Base-by-base conservation (phyloP, 176 grass and related monocot genomes). In the Olyra latifolia region DNA sequence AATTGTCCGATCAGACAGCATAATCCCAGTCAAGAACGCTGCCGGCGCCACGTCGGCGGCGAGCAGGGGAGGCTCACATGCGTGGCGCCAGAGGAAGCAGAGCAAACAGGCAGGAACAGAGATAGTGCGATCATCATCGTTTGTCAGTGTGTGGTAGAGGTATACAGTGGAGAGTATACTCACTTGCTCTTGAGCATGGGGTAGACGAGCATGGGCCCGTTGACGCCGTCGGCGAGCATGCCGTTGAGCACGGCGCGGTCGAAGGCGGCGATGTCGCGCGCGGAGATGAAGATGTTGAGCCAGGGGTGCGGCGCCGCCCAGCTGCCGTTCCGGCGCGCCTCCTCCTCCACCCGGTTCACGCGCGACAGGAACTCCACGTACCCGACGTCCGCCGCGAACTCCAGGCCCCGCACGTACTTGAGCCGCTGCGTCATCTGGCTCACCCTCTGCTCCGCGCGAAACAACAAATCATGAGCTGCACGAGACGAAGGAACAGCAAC, bases 151-250 rank as follows among this genome's bases (percentile, higher is more conserved):
- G 32, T 3, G 32, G 32, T 4, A 35, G 32, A 35, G 32, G 32
- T 35, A 35, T 35, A 35, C 2, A 35, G 32, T 17, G 71, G 2
- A 17, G 9, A 3, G 5, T 3, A 10, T 2, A 82, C 97, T 96
- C n/a, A 99, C 97, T 95, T 93, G 86, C 19, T 62, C 85, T 82
- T 81, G 64, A 91, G 66, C 86, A 99, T 85, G 24, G 97, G 97
- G 92, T 99, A 99, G 14, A 93, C 58, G 45, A 99, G 97, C 92
- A 99, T 96, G 27, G 97, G 97, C 13, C 97, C 97, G 48, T 89
- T 93, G 74, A 99, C 83, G 56, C 97, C 97, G 48, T 83, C 55
- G 54, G 83, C 75, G 72, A 99, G 88, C 72, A 93, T 88, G 66
- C 71, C 63, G 4, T 84, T 84, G 84, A 99, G 71, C 19, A 99